phyloP scores from a whole-genome alignment of 345 rosid species.

The Eutrema heterophyllum region DNA sequence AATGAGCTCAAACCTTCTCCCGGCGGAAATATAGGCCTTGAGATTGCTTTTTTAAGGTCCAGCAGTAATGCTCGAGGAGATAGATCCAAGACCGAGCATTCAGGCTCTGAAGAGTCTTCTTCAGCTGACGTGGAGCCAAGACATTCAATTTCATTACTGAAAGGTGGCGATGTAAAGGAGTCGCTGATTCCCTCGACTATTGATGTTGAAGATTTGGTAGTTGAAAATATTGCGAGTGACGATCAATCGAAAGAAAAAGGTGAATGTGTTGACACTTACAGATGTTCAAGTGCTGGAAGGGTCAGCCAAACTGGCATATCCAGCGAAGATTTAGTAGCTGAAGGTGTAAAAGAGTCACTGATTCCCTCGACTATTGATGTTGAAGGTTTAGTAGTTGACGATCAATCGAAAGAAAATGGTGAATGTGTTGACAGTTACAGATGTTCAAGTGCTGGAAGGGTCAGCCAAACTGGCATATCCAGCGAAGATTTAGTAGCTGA shows the following conservation, averaged over 20 bases:
- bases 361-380: not conserved
- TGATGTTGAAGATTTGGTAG: conserved; percentile 8
- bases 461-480: conserved; percentile 23
- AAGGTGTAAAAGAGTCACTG: conserved; percentile 6
- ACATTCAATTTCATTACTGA: conserved; percentile 9
- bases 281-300: conserved; percentile 25
- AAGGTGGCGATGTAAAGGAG: conserved; percentile 5
- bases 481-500: too few species aligned
- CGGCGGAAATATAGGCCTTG: conserved; percentile 24
- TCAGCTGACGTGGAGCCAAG: conserved; percentile 10
- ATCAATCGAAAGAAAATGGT: conserved; percentile 27
- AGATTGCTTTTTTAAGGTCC: conserved; percentile 39
- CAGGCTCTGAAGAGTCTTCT: conserved; percentile 18
- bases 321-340: not conserved
- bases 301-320: conserved; percentile 23
- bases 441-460: conserved; percentile 25
- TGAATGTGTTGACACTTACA: conserved; percentile 21
- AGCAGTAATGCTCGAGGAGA: not conserved
- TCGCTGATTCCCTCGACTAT: conserved; percentile 11
- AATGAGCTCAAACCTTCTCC: conserved; percentile 23
- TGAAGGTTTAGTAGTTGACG: conserved; percentile 5
- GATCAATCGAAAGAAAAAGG: conserved; percentile 26
- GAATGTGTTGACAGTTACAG: conserved; percentile 21
- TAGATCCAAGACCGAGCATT: conserved; percentile 12
- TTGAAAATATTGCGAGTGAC: conserved; percentile 12